Evolutionary conservation across 1,284 basidiomycete species (phyloP), one percentile per base, ranked within the genome.

Genomic region (Pyrrhoderma noxium): DNA sequence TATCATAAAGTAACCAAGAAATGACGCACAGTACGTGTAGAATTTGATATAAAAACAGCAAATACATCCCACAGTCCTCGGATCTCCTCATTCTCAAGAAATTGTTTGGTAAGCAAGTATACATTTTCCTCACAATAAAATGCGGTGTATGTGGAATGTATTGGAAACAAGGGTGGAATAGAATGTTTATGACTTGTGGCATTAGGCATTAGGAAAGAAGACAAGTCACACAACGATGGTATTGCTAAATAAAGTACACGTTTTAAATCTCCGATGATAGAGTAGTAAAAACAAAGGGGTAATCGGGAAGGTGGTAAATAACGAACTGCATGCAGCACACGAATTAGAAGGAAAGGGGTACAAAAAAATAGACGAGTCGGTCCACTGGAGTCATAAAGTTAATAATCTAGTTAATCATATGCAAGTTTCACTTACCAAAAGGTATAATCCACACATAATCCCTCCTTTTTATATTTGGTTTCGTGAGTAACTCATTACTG

Each of bases 71-170:
- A 82, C 25, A 52, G 53, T 9, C 57, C 56, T 9, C 55, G 57
- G 31, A 69, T 58, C 2, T 58, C 56, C 21, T 61, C 52, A 49
- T 65, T 57, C 22, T 59, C 56, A 8, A 66, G 54, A 56, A 85
- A 77, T 1, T 59, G 60, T 43, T 74, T 62, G 8, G 71, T 72
- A 1, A 88, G 71, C 35, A 79, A 64, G 57, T 83, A 86, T 25
- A 85, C 67, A 62, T 88, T 88, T 64, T 88, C 86, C 68, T 88
- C 85, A 65, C 84, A 87, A 55, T 71, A 76, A 43, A 65, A 66
- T 4, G 66, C 63, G n/a, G 68, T 70, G 60, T 70, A 70, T n/a
- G 60, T 42, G 51, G 56, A 51, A 48, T 60, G 57, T 3, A 53
- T 34, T 16, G 68, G 68, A 3, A 69, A 49, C 34, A 46, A 60